These are phyloP conservation scores for Nemania abortiva DNA, from an alignment of 2,329 filamentous ascomycete genomes.

Conservation along the genomic window DNA sequence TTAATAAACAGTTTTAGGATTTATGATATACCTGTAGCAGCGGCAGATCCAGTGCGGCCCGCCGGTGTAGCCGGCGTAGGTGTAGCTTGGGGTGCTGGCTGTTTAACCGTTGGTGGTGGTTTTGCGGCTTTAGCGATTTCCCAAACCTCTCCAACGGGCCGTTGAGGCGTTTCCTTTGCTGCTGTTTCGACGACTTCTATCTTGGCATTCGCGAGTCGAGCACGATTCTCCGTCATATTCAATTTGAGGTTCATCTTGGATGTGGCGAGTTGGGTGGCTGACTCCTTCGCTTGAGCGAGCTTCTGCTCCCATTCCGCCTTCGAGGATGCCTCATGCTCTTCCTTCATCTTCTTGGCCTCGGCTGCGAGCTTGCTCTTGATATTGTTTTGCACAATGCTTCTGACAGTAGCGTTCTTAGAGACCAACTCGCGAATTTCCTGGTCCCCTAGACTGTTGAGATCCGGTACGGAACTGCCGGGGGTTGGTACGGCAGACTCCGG, in stretches of 20 bases:
- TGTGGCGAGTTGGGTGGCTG: conserved; percentile 77
- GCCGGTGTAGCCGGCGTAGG: conserved; percentile 22
- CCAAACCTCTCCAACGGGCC: conserved; percentile 89
- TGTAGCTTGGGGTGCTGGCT: conserved; percentile 41
- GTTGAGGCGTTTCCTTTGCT: conserved; percentile 85
- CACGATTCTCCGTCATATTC: conserved; percentile 81
- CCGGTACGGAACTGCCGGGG: conserved; percentile 51
- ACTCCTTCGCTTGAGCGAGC: conserved; percentile 66
- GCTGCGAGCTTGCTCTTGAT: conserved; percentile 77
- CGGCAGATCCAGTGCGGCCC: conserved; percentile 25
- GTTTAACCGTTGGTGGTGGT: conserved; percentile 54
- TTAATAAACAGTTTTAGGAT: not conserved
- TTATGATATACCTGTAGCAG: conserved; percentile 36
- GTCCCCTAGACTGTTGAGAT: conserved; percentile 65
- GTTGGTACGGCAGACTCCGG: conserved; percentile 54
- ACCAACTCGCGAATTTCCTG: conserved; percentile 69
- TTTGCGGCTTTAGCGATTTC: conserved; percentile 78
- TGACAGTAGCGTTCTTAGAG: conserved; percentile 67
- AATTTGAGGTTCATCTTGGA: conserved; percentile 81
- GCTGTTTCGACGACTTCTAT: conserved; percentile 83
- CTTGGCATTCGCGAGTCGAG: conserved; percentile 75
- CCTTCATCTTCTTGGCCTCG: conserved; percentile 71
- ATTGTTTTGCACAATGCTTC: conserved; percentile 69
- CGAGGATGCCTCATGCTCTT: conserved; percentile 62
- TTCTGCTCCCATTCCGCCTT: conserved; percentile 66